These are phyloP conservation scores for Scutellaria barbata DNA, from an alignment of 257 asterid species.

Conservation along the genomic window DNA sequence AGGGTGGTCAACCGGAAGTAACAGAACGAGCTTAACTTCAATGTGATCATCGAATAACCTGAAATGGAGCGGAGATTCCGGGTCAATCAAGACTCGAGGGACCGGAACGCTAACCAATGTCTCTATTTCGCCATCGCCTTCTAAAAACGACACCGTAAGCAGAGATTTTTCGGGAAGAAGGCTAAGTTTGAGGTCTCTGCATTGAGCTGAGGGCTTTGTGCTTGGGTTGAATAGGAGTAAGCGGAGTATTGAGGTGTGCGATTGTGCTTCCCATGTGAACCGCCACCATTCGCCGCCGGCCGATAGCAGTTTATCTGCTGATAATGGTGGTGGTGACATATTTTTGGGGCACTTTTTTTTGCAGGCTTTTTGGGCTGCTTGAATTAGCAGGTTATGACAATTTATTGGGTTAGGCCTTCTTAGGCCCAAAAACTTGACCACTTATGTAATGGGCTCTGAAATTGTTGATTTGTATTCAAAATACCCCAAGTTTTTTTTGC, in stretches of 20 bases:
- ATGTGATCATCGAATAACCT: conserved; percentile 71
- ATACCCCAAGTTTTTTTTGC: too few species aligned
- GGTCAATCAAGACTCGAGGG: conserved; percentile 74
- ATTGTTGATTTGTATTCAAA: too few species aligned
- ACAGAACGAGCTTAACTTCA: conserved; percentile 74
- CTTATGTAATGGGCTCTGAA: background rate
- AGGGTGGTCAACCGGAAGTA: conserved; percentile 88
- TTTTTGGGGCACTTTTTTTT: background rate
- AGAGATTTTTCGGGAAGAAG: conserved; percentile 50
- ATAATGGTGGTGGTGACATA: conserved; percentile 54
- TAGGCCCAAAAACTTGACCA: background rate
- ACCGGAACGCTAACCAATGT: conserved; percentile 55
- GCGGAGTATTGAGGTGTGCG: conserved; percentile 62
- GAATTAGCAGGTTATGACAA: conserved; percentile 35
- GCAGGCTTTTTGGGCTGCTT: conserved; percentile 23
- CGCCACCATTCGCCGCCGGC: conserved; percentile 51
- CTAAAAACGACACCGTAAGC: conserved; percentile 54
- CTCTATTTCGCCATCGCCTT: conserved; percentile 38
- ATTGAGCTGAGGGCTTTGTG: conserved; percentile 53
- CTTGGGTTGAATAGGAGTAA: conserved; percentile 51
- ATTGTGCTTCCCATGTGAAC: conserved; percentile 75
- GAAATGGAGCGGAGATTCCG: conserved; percentile 58
- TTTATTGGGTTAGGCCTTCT: conserved; percentile 18
- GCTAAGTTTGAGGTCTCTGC: conserved; percentile 51
- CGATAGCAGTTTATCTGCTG: conserved; percentile 35